phyloP scores from a whole-genome alignment of 2,329 filamentous ascomycete genomes.

The Macrophomina tecta region DNA sequence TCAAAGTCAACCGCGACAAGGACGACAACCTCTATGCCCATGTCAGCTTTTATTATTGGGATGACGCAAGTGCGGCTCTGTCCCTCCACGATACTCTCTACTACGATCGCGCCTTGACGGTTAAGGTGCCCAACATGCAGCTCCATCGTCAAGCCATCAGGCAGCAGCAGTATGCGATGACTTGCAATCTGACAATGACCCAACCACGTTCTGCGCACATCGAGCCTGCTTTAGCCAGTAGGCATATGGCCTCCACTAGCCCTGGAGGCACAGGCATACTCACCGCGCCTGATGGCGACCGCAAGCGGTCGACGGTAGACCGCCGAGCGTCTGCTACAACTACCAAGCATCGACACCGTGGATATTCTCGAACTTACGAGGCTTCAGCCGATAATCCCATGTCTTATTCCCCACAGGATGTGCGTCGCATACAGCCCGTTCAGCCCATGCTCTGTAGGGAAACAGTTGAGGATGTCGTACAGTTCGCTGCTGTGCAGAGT shows the following conservation, averaged over 20 bases:
- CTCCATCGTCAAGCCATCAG: background rate
- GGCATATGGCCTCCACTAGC: background rate
- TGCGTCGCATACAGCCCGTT: background rate
- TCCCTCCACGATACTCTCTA: background rate
- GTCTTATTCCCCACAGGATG: constrained; percentile 24
- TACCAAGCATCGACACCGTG: background rate
- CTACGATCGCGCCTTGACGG: background rate
- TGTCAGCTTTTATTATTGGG: background rate
- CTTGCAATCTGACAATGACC: no score
- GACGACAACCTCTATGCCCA: background rate
- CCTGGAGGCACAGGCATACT: background rate
- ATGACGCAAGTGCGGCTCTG: background rate
- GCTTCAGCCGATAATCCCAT: background rate
- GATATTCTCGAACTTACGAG: constrained; percentile 16
- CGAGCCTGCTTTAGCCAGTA: background rate
- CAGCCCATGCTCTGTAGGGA: background rate
- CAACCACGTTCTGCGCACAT: background rate
- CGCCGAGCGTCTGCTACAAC: background rate
- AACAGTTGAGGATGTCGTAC: background rate
- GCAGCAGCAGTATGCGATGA: background rate
- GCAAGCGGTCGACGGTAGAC: background rate
- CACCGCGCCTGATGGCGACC: background rate
- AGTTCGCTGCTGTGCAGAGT: background rate
- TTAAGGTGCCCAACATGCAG: background rate
- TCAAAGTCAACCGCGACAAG: constrained; percentile 1